Base-by-base conservation (phyloP, 108 stramenopile genomes). In the Chaetoceros muelleri region DNA sequence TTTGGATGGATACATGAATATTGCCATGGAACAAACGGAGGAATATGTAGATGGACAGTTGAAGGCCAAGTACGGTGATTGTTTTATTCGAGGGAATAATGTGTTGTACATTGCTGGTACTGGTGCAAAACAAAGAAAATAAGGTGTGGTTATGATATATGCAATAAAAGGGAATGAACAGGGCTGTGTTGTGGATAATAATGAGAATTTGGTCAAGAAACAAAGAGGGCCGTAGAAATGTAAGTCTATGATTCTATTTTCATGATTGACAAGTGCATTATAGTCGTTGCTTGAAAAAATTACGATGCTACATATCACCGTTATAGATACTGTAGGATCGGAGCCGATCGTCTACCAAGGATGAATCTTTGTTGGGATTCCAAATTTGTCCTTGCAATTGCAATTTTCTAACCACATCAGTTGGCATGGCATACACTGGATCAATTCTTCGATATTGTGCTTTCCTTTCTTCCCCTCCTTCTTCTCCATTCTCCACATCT, bases 1-100 rank as follows among this genome's bases (percentile, higher is more conserved):
- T 66, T 76, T 99, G 55, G 99, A 99, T 74, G 98, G 99, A 21
- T 99, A 95, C 76, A 85, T 99, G 95, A 99, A 99, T 70, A 99
- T 99, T 73, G 99, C 98, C 3, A 94, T 99, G 95, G 98, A 99
- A 72, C 98, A 99, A 62, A 96, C 97, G 17, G 97, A 99, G 56
- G 99, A 99, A 69, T 98, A 86, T 60, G 87, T 93, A 22, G 95
- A 97, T 70, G 99, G 98, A 16, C 94, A 99, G 67, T 73, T 98
- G 51, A 95, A 95, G 66, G 82, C 94, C 2, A 96, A 94, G 60
- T 98, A 96, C 73, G 97, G 97, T 23, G 99, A 99, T 71, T 96
- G 95, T 64, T 99, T 99, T 62, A 95, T 99, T 65, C 94, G 99
- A 21, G 99, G 99, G 10, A 99, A 99, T 70, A 99, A 99, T 76